Conservation (phyloP, 768 basidiomycete species). For the Leccinellum albellum region DNA sequence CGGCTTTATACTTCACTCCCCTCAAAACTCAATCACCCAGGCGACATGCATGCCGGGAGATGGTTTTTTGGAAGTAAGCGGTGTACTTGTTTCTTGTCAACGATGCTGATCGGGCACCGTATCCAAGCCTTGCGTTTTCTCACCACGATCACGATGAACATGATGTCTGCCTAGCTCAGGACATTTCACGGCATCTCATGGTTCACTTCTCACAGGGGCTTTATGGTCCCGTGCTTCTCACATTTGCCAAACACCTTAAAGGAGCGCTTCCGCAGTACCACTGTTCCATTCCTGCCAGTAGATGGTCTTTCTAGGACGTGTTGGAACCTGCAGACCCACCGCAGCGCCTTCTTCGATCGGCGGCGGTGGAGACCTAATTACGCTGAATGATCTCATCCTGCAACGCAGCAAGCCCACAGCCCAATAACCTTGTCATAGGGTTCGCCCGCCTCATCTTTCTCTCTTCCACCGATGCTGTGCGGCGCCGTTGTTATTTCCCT, state of each 20-base stretch:
- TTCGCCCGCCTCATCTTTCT: constrained; percentile 3
- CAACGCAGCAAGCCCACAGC: constrained; percentile 22
- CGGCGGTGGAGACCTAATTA: constrained; percentile 13
- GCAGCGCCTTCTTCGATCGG: constrained; percentile 26
- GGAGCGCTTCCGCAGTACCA: constrained; percentile 14
- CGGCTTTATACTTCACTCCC: constrained; percentile 22
- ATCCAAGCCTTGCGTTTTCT: constrained; percentile 17
- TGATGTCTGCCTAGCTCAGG: neutral
- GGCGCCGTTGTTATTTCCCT: constrained; percentile 2
- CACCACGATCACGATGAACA: constrained; percentile 19
- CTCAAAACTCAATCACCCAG: constrained; percentile 23
- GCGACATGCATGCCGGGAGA: constrained; percentile 18
- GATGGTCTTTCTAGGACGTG: constrained; percentile 17
- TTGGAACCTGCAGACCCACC: constrained; percentile 8
- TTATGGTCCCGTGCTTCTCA: constrained; percentile 14
- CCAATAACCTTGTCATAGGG: constrained; percentile 16
- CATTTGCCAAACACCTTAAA: constrained; percentile 9
- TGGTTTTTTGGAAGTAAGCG: constrained; percentile 8
- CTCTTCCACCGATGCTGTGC: constrained; percentile 5
- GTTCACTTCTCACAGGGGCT: constrained; percentile 22
- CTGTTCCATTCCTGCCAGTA: constrained; percentile 20
- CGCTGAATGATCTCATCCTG: constrained; percentile 15
- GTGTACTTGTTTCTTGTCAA: constrained; percentile 13
- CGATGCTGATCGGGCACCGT: constrained; percentile 20
- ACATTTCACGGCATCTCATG: constrained; percentile 6